Evolutionary conservation across 1,284 basidiomycete genomes (phyloP).

Genomic region (Coniferiporia sulphurascens): DNA sequence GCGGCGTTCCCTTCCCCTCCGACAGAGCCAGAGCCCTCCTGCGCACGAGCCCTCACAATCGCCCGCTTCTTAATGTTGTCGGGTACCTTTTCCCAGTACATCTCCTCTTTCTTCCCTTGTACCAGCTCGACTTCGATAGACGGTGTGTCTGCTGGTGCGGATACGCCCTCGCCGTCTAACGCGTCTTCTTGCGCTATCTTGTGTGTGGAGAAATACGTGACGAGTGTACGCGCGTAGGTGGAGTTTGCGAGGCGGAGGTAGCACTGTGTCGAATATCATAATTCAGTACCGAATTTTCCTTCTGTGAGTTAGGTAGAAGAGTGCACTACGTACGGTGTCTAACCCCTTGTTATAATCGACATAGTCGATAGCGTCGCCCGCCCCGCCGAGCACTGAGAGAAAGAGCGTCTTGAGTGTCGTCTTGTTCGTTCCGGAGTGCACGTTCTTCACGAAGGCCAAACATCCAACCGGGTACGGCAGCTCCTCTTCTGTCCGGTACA

Average conservation of each 20-base stretch:
- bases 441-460: slow-evolving; percentile 61
- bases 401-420: slow-evolving; percentile 66
- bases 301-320: not conserved
- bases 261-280: slow-evolving; percentile 41
- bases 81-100: slow-evolving; percentile 78
- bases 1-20: no score
- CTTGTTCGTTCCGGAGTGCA: slow-evolving; percentile 72
- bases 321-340: slow-evolving; percentile 47
- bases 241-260: slow-evolving; percentile 63
- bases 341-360: slow-evolving; percentile 75
- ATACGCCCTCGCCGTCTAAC: slow-evolving; percentile 41
- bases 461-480: slow-evolving; percentile 53
- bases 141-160: not conserved
- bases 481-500: not conserved
- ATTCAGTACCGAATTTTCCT: not conserved
- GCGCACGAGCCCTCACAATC: slow-evolving; percentile 39
- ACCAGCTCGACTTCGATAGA: slow-evolving; percentile 51
- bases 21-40: not conserved
- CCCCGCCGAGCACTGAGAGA: slow-evolving; percentile 32
- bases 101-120: slow-evolving; percentile 53
- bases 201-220: slow-evolving; percentile 38
- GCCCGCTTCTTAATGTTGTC: slow-evolving; percentile 61
- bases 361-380: slow-evolving; percentile 51
- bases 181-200: slow-evolving; percentile 40
- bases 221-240: slow-evolving; percentile 39